Conservation (phyloP, 2,329 filamentous ascomycete species). For the Diaporthe sp. region DNA sequence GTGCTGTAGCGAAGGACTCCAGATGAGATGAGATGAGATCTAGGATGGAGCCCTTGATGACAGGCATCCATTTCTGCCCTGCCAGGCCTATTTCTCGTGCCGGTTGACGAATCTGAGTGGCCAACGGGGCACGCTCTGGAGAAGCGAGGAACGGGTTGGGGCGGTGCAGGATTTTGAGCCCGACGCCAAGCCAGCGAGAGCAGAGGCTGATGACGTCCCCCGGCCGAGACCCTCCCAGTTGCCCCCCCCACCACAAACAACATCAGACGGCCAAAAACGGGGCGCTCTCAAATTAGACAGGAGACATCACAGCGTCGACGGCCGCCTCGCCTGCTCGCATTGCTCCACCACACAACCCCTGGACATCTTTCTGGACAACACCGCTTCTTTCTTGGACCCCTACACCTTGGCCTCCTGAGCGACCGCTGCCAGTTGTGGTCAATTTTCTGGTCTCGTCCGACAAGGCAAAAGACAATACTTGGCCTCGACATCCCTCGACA, state of each 20-base stretch:
- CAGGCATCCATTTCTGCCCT: not conserved
- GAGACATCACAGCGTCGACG: slow-evolving; percentile 25
- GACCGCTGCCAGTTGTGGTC: slow-evolving; percentile 2
- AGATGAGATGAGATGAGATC: slow-evolving; percentile 18
- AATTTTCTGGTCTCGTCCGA: slow-evolving; percentile 7
- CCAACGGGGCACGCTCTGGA: not conserved
- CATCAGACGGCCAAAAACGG: slow-evolving; percentile 26
- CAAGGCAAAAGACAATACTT: slow-evolving; percentile 8
- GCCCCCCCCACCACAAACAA: slow-evolving; percentile 24
- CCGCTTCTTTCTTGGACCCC: slow-evolving; percentile 33
- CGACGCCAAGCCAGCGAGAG: not conserved
- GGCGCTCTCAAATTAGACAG: slow-evolving; percentile 30
- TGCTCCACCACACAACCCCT: slow-evolving; percentile 31
- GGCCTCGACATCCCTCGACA: slow-evolving; percentile 12
- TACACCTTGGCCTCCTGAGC: slow-evolving; percentile 19
- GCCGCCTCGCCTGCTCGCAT: not conserved
- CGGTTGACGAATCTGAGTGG: not conserved
- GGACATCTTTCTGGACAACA: slow-evolving; percentile 35
- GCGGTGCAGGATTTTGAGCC: slow-evolving; percentile 14
- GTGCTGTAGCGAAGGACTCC: not conserved
- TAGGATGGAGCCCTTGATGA: slow-evolving; percentile 5
- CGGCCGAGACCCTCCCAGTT: not conserved
- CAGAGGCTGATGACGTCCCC: slow-evolving; percentile 19
- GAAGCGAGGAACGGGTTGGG: not conserved
- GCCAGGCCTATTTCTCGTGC: not conserved